phyloP scores from a whole-genome alignment of 306 rosid species.

The Casuarina glauca region DNA sequence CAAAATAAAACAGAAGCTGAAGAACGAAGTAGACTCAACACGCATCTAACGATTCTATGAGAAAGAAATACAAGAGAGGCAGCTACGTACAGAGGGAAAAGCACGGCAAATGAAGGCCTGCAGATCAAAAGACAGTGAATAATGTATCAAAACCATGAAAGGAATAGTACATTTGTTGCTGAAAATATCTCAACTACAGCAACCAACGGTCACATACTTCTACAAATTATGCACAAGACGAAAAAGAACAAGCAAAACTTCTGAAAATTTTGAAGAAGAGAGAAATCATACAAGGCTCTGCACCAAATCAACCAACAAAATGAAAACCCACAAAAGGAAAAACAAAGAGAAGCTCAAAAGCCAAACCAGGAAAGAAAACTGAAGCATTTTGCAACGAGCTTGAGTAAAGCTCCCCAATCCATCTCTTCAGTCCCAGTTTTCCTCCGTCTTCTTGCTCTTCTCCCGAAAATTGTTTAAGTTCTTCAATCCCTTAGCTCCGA shows the following conservation, averaged over 20 bases:
- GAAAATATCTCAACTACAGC: background rate
- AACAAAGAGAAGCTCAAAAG: background rate
- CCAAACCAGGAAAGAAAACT: slow-evolving; percentile 44
- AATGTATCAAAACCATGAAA: background rate
- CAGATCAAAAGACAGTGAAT: slow-evolving; percentile 7
- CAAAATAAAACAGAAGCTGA: background rate
- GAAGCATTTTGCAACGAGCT: slow-evolving; percentile 32
- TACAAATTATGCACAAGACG: background rate
- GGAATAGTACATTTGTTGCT: background rate
- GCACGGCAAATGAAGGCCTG: slow-evolving; percentile 64
- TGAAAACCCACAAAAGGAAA: background rate
- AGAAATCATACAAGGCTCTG: background rate
- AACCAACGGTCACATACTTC: background rate
- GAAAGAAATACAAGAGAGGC: background rate
- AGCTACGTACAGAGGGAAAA: slow-evolving; percentile 53
- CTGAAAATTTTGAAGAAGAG: background rate
- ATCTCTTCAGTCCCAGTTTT: slow-evolving; percentile 22
- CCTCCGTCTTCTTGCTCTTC: background rate
- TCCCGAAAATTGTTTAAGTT: too few species aligned
- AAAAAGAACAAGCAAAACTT: background rate
- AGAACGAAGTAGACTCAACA: slow-evolving; percentile 9
- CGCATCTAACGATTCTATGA: background rate
- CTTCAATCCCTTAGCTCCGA: background rate
- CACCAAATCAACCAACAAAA: background rate
- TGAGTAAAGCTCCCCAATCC: slow-evolving; percentile 34